phyloP scores from a whole-genome alignment of 2,329 filamentous ascomycete genomes.

The Orbilia brochopaga region DNA sequence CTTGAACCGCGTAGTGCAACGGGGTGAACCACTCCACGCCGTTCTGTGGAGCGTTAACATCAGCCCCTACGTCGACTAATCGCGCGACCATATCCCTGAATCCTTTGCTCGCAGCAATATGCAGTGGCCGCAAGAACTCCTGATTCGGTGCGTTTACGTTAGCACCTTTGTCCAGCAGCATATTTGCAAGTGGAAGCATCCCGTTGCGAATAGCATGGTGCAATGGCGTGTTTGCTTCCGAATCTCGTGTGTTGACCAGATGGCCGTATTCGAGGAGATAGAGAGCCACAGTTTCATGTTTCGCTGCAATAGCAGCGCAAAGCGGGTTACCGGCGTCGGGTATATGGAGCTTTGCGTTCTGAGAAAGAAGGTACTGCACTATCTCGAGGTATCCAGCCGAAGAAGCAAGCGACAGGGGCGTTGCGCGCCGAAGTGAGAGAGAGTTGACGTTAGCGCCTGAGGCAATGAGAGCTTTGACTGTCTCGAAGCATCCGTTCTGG shows the following conservation, averaged over 20 bases:
- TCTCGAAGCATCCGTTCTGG: conserved; percentile 42
- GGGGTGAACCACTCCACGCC: conserved; percentile 43
- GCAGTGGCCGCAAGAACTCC: conserved; percentile 29
- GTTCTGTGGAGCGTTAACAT: conserved; percentile 24
- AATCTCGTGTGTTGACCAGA: conserved; percentile 14
- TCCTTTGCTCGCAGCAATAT: conserved; percentile 28
- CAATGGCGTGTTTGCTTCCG: conserved; percentile 13
- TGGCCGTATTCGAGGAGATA: conserved; percentile 21
- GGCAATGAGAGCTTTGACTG: conserved; percentile 28
- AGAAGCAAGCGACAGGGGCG: conserved; percentile 31
- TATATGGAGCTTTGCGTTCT: not conserved
- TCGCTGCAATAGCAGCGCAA: conserved; percentile 26
- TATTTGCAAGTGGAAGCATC: conserved; percentile 24
- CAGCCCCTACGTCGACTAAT: conserved; percentile 21
- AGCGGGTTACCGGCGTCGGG: conserved; percentile 18
- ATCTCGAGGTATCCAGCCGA: conserved; percentile 30
- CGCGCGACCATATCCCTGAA: not conserved
- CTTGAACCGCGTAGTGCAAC: conserved; percentile 23
- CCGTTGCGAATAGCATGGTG: conserved; percentile 24
- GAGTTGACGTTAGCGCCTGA: conserved; percentile 23
- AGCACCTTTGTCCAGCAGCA: conserved; percentile 26
- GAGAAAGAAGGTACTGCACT: conserved; percentile 29
- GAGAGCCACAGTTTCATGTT: conserved; percentile 18
- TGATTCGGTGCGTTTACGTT: conserved; percentile 15
- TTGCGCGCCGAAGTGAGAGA: conserved; percentile 24